These are phyloP conservation scores for Gracilaria domingensis DNA, from an alignment of 23 red algal species.

Conservation along the genomic window DNA sequence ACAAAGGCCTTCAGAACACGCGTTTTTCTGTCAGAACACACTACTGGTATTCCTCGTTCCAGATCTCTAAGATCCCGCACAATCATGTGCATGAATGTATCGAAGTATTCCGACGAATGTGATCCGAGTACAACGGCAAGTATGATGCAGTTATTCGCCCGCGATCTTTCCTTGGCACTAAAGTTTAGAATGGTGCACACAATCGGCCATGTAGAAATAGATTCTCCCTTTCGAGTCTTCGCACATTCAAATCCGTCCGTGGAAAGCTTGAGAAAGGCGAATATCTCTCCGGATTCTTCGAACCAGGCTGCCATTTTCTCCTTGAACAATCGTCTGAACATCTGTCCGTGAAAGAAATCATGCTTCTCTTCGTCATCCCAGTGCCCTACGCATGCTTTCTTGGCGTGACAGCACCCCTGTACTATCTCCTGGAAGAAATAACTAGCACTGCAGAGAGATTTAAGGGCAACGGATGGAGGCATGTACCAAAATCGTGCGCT, in stretches of 20 bases:
- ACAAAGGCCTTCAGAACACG: neutral
- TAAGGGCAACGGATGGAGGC: neutral
- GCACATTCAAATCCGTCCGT: constrained; percentile 12
- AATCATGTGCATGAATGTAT: neutral
- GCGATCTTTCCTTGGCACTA: neutral
- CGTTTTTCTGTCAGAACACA: neutral
- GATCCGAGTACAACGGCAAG: neutral
- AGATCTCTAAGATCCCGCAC: neutral
- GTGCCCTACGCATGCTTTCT: neutral
- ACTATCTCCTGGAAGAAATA: neutral
- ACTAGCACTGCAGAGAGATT: neutral
- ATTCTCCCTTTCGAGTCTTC: neutral
- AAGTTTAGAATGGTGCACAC: neutral
- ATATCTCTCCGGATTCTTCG: neutral
- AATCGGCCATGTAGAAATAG: neutral
- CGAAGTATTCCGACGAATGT: neutral
- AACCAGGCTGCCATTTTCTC: neutral
- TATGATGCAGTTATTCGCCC: neutral
- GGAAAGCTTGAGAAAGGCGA: neutral
- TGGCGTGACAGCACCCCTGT: neutral
- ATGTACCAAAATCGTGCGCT: neutral
- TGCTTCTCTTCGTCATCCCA: neutral
- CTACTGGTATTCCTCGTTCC: neutral
- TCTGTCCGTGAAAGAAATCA: neutral
- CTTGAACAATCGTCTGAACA: neutral